phyloP scores from a whole-genome alignment of 257 asterid genomes.

The Craterostigma plantagineum region DNA sequence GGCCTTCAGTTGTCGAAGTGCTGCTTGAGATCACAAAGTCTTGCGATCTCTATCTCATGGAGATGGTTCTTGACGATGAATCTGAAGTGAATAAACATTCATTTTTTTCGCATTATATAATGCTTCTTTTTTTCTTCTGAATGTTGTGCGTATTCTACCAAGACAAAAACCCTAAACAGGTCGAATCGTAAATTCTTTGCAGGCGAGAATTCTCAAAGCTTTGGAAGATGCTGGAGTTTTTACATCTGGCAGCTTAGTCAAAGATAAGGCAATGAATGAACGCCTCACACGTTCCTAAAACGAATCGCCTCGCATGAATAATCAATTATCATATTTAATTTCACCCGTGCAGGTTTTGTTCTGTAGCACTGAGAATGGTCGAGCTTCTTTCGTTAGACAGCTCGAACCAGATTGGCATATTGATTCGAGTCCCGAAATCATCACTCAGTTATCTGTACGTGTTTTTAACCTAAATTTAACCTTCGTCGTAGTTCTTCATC shows the following conservation, averaged over 20 bases:
- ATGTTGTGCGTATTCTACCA: too few relatives aligned
- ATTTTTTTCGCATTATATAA: slow-evolving; percentile 8
- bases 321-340: background rate
- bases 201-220: slow-evolving; percentile 66
- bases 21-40: slow-evolving; percentile 79
- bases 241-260: slow-evolving; percentile 84
- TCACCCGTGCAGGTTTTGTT: slow-evolving; percentile 78
- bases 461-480: too few relatives aligned
- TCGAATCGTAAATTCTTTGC: slow-evolving; percentile 13
- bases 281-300: background rate
- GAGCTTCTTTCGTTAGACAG: slow-evolving; percentile 83
- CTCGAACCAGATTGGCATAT: slow-evolving; percentile 99
- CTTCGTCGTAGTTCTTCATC: background rate
- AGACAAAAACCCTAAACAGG: too few relatives aligned
- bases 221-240: slow-evolving; percentile 89
- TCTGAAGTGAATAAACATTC: slow-evolving; percentile 41
- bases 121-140: too few relatives aligned
- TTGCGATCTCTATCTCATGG: slow-evolving; percentile 96
- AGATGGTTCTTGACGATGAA: slow-evolving; percentile 78
- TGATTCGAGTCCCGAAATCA: slow-evolving; percentile 73
- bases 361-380: slow-evolving; percentile 80
- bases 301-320: background rate
- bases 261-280: slow-evolving; percentile 55
- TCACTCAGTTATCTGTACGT: slow-evolving; percentile 71
- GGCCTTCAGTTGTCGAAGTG: slow-evolving; percentile 68